A percentile compares a stretch with the other conserved stretches of the same genome.
Evolutionary conservation across 352 stramenopile species (phyloP).

Genomic region (Phytopythium kandeliae): DNA sequence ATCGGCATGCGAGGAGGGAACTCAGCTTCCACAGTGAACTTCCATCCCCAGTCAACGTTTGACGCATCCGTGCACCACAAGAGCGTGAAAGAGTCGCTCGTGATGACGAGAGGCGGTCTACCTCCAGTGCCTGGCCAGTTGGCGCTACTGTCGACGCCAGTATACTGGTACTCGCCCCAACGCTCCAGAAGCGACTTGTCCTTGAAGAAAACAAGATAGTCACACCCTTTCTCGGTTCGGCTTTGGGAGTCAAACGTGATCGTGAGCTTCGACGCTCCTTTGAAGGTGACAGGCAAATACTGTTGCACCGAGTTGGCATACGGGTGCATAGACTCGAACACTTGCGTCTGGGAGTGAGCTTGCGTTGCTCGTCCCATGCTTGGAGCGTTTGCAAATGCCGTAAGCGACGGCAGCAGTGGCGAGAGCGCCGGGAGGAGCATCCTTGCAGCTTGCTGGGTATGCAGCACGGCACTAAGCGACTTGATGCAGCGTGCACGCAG

Average conservation of each 20-base stretch:
- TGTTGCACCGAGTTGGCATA: constrained; percentile 78
- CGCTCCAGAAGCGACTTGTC: constrained; percentile 58
- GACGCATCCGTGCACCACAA: constrained; percentile 81
- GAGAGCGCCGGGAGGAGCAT: constrained; percentile 12
- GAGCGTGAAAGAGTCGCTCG: constrained; percentile 70
- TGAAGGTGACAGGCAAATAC: constrained; percentile 79
- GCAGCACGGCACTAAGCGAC: constrained; percentile 28
- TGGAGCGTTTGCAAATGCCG: constrained; percentile 35
- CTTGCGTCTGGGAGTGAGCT: constrained; percentile 42
- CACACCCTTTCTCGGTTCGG: constrained; percentile 58
- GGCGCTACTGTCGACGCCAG: constrained; percentile 44
- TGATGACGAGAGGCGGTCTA: constrained; percentile 63
- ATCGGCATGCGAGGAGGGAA: constrained; percentile 42
- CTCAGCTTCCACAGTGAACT: constrained; percentile 66
- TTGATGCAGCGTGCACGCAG: constrained; percentile 58
- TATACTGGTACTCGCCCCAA: constrained; percentile 66
- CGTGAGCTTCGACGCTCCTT: constrained; percentile 43
- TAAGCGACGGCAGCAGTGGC: constrained; percentile 25
- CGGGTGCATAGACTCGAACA: constrained; percentile 83
- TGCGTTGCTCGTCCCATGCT: constrained; percentile 41
- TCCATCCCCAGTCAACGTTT: constrained; percentile 89
- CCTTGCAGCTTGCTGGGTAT: constrained; percentile 10
- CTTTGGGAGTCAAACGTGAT: constrained; percentile 73
- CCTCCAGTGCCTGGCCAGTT: constrained; percentile 80
- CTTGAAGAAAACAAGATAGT: constrained; percentile 86